Base-by-base conservation (phyloP, 306 rosid genomes). In the Leucaena leucocephala region DNA sequence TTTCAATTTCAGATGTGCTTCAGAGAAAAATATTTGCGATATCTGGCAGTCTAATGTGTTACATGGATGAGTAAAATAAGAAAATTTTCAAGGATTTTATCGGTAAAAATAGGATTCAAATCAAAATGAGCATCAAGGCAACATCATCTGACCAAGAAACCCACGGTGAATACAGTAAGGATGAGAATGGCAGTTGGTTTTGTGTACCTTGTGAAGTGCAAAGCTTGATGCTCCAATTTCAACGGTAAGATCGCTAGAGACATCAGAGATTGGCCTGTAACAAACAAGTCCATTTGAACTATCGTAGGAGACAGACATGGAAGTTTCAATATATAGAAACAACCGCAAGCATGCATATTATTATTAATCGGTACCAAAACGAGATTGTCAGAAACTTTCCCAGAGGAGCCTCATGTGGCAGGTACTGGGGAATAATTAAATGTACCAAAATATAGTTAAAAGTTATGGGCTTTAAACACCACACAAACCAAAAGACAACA, bases 251-350 rank as follows among this genome's bases (percentile, higher is more conserved):
- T 90, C 95, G 27, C 95, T 90, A 43, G 95, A 87, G 73, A 88
- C 95, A 76, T 90, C 95, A 57, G 95, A 90, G 54, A 90, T 87
- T 64, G 95, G 92, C 95, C 95, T 90, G 95, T 73, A 80, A 77
- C 38, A 83, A 2, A 49, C 10, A 39, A 65, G 80, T 10, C 19
- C 57, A n/a, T 43, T 54, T 74, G 80, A 76, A 82, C 40, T 22
- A 70, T 36, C 44, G 57, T 74, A 34, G 49, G 46, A 78, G 76
- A 75, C 16, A 76, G 71, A 62, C 67, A 72, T 59, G 61, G 65
- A 65, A 75, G 62, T 11, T n/a, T 7, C 58, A 27, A 48, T 45
- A 42, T 17, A 58, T 70, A 44, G 35, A 39, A 33, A 70, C 68
- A 61, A 71, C 36, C 77, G 61, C 77, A 66, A 27, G 80, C 80